Base-by-base conservation (phyloP, 129 eudicot genomes). In the Chrysanthemum makinoi region DNA sequence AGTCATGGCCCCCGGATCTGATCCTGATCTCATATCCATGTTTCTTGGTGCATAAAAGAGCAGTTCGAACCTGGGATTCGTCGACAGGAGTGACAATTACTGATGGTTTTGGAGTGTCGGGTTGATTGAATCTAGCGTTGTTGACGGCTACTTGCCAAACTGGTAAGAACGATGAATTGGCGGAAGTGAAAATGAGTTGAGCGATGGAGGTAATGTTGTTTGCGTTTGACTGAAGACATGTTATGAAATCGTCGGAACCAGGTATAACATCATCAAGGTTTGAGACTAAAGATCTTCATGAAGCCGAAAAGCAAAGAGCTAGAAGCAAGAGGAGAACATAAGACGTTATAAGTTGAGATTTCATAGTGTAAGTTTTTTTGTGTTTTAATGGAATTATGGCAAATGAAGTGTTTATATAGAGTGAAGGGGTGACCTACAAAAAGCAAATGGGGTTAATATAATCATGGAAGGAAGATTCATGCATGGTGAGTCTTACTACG, bases 1-100 rank as follows among this genome's bases (percentile, higher is more conserved):
- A 59, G 10, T 60, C 39, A 19, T 60, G 65, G 10, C 65, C 65
- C 1, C 65, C 65, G 1, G 15, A 14, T 10, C 65, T 59, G 65
- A 56, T 17, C 22, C 62, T 60, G 16, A 60, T 68, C 72, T 68
- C 59, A 22, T 67, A 67, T 5, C 72, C 60, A 2, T 49, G 72
- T 24, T 30, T 49, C 58, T 60, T 60, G 62, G 62, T 30, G 62
- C 73, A 68, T 9, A 14, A n/a, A 51, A 68, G 73, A n/a, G 49
- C 15, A 0, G 62, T 51, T 68, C 9, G 73, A 48, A 68, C 30
- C 0, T 68, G 62, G 0, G 62, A 5, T 68, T 51, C 62, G 10
- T 51, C 15, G 2, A 8, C 13, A 0, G 73, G 73, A n/a, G 62
- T 68, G 16, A 68, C 62, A 17, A 68, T 68, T 48, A 68, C 26